Percentiles rank a stretch among this genome's conserved stretches.
These are phyloP conservation scores for Thielaviopsis musarum DNA, from an alignment of 2,329 filamentous ascomycete genomes.

Conservation along the genomic window DNA sequence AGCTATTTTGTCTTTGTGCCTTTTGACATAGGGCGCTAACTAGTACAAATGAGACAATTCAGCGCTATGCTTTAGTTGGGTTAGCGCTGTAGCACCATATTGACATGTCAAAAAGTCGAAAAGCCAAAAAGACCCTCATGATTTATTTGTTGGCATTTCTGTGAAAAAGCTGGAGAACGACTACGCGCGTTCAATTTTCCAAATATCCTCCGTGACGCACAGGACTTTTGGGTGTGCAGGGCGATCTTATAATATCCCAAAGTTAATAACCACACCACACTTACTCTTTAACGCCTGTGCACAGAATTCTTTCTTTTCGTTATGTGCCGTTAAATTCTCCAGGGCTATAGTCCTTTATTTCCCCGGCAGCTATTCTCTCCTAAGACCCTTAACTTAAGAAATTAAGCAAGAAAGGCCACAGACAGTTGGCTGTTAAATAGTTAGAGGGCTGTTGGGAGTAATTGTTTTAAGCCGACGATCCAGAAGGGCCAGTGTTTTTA, in stretches of 20 bases:
- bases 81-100: background rate
- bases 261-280: no score
- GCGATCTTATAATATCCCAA: no score
- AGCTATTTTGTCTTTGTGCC: background rate
- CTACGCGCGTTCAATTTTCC: no score
- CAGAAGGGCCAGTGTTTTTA: background rate
- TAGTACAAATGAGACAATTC: background rate
- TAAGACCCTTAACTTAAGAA: no score
- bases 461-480: no score
- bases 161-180: no score
- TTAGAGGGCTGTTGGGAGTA: no score
- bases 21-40: background rate
- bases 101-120: background rate
- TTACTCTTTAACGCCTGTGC: background rate
- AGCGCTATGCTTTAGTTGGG: background rate
- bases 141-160: no score
- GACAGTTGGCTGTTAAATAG: no score
- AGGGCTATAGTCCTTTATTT: background rate
- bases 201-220: no score
- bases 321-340: background rate
- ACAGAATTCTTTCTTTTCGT: background rate
- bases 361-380: no score
- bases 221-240: no score
- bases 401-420: background rate
- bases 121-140: background rate